These are phyloP conservation scores for Pseudogymnoascus sp. DNA, from an alignment of 2,329 filamentous ascomycete genomes.

Conservation along the genomic window DNA sequence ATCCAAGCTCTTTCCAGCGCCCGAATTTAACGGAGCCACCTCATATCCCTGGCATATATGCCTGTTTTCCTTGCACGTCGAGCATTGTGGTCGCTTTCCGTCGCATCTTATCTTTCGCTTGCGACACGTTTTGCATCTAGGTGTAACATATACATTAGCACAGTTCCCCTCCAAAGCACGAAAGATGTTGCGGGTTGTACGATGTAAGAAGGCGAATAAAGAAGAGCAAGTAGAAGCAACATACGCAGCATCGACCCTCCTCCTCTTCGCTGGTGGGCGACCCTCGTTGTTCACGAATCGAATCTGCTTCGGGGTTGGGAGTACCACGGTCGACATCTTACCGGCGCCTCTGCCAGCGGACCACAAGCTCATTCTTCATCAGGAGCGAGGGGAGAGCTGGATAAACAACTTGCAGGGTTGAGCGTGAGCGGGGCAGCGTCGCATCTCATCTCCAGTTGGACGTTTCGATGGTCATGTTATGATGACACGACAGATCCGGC, in stretches of 20 bases:
- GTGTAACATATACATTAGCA: slow-evolving; percentile 10
- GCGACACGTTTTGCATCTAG: slow-evolving; percentile 63
- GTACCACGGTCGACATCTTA: slow-evolving; percentile 11
- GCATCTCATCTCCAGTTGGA: slow-evolving; percentile 8
- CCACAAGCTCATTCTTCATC: slow-evolving; percentile 11
- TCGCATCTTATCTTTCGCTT: slow-evolving; percentile 70
- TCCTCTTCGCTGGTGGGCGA: slow-evolving; percentile 68
- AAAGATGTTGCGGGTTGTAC: slow-evolving; percentile 1
- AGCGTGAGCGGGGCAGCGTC: slow-evolving; percentile 6
- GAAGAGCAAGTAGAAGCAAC: slow-evolving; percentile 29
- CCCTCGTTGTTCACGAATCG: slow-evolving; percentile 79
- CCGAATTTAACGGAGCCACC: slow-evolving; percentile 29
- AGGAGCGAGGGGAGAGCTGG: not conserved
- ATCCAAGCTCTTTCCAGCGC: not conserved
- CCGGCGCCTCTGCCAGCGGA: slow-evolving; percentile 5
- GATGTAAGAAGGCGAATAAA: slow-evolving; percentile 10
- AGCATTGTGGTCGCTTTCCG: slow-evolving; percentile 63
- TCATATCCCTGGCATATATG: slow-evolving; percentile 62
- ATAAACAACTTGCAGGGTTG: not conserved
- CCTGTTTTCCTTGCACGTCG: slow-evolving; percentile 64
- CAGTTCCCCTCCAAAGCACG: not conserved
- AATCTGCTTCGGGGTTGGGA: slow-evolving; percentile 48
- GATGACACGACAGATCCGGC: not conserved
- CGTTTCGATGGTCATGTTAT: slow-evolving; percentile 4
- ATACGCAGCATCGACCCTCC: slow-evolving; percentile 72